Evolutionary conservation across 148 eudicot genomes (phyloP), one percentile per base, ranked within the genome.

Genomic region (Rhododendron mucronatum): DNA sequence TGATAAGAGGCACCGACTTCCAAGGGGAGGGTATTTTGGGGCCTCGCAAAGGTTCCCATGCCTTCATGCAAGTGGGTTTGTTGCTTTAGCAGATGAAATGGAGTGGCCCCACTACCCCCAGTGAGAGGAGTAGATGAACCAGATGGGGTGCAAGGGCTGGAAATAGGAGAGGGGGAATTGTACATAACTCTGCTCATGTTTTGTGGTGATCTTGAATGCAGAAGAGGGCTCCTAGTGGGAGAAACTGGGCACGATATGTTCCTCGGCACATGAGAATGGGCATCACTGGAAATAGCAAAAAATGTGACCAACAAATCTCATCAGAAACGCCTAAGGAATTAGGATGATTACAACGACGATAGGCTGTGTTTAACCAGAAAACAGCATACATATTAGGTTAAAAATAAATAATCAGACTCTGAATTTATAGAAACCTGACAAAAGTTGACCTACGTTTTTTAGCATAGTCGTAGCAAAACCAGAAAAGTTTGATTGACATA

Each of bases 161-260:
- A 88, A 78, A 86, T 88, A 20, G 88, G 84, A 83, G 95, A 84
- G 9, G 91, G 91, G 47, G 88, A 85, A 69, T 69, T 69, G 13
- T 30, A 12, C 82, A 69, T 77, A 80, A 87, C 83, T 84, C 88
- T 86, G 45, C 78, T 83, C 85, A 84, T 61, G 78, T 69, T 79
- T 86, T 87, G 91, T 18, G 93, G 89, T 71, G 94, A 91, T 37
- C 86, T 90, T 48, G 91, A 85, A 82, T 85, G 88, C 73, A 87
- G 87, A 23, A 88, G 87, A 76, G 93, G 94, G 81, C 94, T 93
- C 26, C 88, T 89, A 65, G 85, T 30, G 14, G 92, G 95, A 90
- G 97, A 93, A 85, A 89, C 93, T 33, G 95, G 93, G 89, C 94
- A 92, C 26, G 97, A 91, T 77, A 87, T 28, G 55, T 93, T 92